Conservation (phyloP, 306 rosid genomes). For the Casuarina glauca region DNA sequence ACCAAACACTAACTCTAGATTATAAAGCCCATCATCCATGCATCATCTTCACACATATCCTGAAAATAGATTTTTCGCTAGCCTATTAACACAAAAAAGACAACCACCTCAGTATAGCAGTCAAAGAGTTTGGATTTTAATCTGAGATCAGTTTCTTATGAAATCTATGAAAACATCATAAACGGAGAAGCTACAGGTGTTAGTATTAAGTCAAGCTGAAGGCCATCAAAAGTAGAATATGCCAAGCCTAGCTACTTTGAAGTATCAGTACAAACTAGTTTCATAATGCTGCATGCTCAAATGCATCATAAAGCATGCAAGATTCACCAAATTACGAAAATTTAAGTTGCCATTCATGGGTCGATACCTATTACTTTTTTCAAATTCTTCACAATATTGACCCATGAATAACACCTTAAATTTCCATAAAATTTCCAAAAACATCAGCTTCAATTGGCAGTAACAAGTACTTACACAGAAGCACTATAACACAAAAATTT, state of each 20-base stretch:
- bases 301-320: background rate
- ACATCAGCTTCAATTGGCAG: background rate
- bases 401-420: conserved; percentile 4
- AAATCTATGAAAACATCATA: background rate
- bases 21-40: background rate
- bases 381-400: background rate
- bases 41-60: background rate
- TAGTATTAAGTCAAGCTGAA: background rate
- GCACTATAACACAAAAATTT: too few species aligned
- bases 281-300: background rate
- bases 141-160: background rate
- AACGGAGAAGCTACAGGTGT: background rate
- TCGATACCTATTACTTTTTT: background rate
- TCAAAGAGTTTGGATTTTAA: background rate
- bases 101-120: background rate
- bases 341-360: too few species aligned
- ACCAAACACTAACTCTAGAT: background rate
- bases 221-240: background rate
- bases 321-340: background rate
- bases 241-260: background rate
- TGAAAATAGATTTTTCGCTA: background rate
- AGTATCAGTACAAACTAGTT: background rate
- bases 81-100: background rate
- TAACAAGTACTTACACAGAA: too few species aligned
- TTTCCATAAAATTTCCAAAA: conserved; percentile 6